Evolutionary conservation across 371 early-diverging fungal species (phyloP).

Genomic region (Funneliformis caledonium): DNA sequence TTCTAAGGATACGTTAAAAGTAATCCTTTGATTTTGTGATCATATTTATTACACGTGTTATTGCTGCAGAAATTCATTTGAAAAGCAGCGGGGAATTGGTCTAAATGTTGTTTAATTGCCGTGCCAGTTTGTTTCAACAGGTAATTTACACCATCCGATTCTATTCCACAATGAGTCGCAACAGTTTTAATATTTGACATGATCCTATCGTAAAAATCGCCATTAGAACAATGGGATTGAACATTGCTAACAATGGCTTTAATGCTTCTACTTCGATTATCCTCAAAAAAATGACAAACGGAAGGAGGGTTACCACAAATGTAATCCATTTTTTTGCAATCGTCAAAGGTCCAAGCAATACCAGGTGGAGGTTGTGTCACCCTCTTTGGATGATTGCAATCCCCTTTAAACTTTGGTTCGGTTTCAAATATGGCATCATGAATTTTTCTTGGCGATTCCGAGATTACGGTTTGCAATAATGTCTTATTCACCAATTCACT

Average conservation of each 20-base stretch:
- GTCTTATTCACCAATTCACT: constrained; percentile 41
- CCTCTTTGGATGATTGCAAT: constrained; percentile 63
- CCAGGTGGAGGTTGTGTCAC: constrained; percentile 59
- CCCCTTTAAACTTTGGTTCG: constrained; percentile 64
- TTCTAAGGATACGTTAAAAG: constrained; percentile 24
- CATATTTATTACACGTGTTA: constrained; percentile 8
- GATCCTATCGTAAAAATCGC: neutral
- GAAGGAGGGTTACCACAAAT: constrained; percentile 75
- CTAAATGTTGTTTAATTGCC: neutral
- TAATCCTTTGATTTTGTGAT: neutral
- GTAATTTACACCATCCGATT: neutral
- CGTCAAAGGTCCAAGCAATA: constrained; percentile 60
- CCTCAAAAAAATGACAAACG: constrained; percentile 63
- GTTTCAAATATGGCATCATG: constrained; percentile 59
- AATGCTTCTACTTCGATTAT: constrained; percentile 44
- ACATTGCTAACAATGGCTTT: constrained; percentile 43
- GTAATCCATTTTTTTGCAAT: constrained; percentile 66
- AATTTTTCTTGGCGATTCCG: constrained; percentile 44
- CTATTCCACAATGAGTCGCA: neutral
- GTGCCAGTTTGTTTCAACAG: too few relatives aligned
- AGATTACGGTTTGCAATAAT: neutral
- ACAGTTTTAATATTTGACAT: neutral
- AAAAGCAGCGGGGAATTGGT: neutral
- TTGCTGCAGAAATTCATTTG: neutral
- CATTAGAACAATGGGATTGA: neutral